Percentiles rank a stretch among this genome's conserved stretches.
phyloP scores from a whole-genome alignment of 2,329 filamentous ascomycete species.

The Coniochaeta sp. region DNA sequence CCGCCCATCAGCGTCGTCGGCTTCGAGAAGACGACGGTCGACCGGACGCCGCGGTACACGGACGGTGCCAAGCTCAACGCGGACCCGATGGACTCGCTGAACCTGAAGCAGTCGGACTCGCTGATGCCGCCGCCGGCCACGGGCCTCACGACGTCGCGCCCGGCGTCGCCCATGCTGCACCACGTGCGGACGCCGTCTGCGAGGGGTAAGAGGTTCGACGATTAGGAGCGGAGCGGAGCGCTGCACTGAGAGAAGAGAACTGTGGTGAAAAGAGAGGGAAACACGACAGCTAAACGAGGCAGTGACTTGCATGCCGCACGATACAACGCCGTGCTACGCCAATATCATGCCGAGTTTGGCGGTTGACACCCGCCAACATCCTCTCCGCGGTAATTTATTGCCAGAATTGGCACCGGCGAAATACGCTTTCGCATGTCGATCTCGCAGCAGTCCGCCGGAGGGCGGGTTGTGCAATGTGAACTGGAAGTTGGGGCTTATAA shows the following conservation, averaged over 20 bases:
- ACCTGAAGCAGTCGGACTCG: constrained; percentile 12
- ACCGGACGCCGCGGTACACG: constrained; percentile 31
- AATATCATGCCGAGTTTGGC: no score
- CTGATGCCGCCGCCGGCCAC: constrained; percentile 20
- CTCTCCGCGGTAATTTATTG: no score
- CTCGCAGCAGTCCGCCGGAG: no score
- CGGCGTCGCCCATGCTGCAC: constrained; percentile 29
- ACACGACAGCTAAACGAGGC: background rate
- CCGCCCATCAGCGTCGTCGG: constrained; percentile 61
- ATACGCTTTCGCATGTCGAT: no score
- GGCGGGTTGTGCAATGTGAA: no score
- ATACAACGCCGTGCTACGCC: background rate
- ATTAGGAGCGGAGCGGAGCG: constrained; percentile 14
- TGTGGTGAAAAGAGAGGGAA: background rate
- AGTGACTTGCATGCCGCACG: no score
- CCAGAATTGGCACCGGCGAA: no score
- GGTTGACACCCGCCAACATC: no score
- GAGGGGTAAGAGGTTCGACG: constrained; percentile 28
- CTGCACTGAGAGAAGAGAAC: background rate
- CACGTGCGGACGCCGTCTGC: constrained; percentile 27
- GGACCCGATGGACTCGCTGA: constrained; percentile 32
- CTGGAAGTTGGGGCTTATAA: no score
- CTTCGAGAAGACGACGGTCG: constrained; percentile 69
- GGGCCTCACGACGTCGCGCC: constrained; percentile 37
- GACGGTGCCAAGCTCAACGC: constrained; percentile 23